phyloP scores from a whole-genome alignment of 2,329 filamentous ascomycete genomes.

The Pleomassaria siparia region DNA sequence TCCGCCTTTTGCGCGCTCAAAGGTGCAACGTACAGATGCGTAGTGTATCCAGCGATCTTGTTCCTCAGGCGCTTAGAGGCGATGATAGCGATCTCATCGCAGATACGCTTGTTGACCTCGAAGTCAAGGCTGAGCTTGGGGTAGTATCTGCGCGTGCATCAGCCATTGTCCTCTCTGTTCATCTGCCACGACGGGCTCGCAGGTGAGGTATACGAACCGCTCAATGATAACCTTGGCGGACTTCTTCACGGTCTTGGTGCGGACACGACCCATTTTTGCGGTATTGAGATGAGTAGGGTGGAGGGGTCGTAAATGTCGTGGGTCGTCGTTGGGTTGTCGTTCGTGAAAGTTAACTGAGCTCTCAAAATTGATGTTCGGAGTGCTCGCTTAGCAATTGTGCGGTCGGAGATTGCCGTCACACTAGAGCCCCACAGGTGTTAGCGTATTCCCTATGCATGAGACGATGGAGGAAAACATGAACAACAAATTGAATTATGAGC shows the following conservation, averaged over 20 bases:
- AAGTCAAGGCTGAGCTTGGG: constrained; percentile 98
- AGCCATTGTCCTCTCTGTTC: not conserved
- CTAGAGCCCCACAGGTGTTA: not conserved
- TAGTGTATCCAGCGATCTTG: constrained; percentile 99
- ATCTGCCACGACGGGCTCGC: not conserved
- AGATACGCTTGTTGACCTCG: constrained; percentile 99
- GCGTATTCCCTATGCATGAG: not conserved
- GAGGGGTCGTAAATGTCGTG: constrained; percentile 22
- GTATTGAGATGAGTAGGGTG: constrained; percentile 24
- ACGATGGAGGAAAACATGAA: no score
- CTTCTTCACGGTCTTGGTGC: constrained; percentile 72
- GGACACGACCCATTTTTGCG: constrained; percentile 58
- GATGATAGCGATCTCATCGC: constrained; percentile 99
- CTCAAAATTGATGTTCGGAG: constrained; percentile 7
- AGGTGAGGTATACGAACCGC: constrained; percentile 34
- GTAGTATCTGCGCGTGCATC: constrained; percentile 62
- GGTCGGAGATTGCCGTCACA: not conserved
- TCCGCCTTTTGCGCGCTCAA: not conserved
- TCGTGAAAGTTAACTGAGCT: not conserved
- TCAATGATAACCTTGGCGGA: constrained; percentile 99
- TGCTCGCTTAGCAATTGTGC: constrained; percentile 6
- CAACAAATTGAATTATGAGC: not conserved
- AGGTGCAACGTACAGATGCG: constrained; percentile 52
- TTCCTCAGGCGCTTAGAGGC: constrained; percentile 98
- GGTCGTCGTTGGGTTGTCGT: constrained; percentile 28